Percentiles rank a stretch among this genome's conserved stretches.
phyloP scores from a whole-genome alignment of 805 yeast genomes.

The Kuraishia capsulata region DNA sequence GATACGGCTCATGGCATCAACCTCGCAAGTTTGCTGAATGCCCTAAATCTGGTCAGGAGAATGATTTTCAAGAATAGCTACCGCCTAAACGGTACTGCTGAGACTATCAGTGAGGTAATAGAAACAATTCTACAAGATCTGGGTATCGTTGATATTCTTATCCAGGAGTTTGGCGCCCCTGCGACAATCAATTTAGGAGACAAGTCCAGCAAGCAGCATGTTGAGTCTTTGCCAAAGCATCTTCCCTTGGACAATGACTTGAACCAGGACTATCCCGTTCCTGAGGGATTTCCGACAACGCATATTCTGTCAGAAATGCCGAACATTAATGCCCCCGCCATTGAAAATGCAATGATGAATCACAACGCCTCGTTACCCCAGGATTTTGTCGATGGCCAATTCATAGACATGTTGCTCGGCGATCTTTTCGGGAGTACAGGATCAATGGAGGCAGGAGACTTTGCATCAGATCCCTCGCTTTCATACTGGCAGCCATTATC shows the following conservation, averaged over 20 bases:
- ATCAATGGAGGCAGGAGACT: neutral
- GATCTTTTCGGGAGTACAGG: neutral
- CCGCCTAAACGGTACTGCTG: slow-evolving; percentile 31
- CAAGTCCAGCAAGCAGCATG: neutral
- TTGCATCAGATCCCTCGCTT: neutral
- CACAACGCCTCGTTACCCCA: neutral
- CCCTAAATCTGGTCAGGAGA: slow-evolving; percentile 24
- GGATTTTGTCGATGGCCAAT: neutral
- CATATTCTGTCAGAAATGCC: neutral
- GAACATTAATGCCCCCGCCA: neutral
- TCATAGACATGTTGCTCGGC: neutral
- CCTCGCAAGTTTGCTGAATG: slow-evolving; percentile 16
- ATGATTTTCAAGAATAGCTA: slow-evolving; percentile 20
- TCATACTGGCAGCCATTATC: neutral
- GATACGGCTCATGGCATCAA: slow-evolving; percentile 18
- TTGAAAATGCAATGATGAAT: neutral
- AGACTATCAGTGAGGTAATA: slow-evolving; percentile 30
- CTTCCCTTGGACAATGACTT: no score
- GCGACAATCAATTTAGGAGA: neutral
- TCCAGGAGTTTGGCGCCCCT: slow-evolving; percentile 11
- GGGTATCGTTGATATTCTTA: slow-evolving; percentile 24
- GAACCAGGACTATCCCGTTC: neutral
- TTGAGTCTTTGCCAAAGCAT: no score
- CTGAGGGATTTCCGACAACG: neutral
- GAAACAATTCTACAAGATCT: slow-evolving; percentile 32